phyloP scores from a whole-genome alignment of 768 basidiomycete genomes.

The Lepiota venenata region DNA sequence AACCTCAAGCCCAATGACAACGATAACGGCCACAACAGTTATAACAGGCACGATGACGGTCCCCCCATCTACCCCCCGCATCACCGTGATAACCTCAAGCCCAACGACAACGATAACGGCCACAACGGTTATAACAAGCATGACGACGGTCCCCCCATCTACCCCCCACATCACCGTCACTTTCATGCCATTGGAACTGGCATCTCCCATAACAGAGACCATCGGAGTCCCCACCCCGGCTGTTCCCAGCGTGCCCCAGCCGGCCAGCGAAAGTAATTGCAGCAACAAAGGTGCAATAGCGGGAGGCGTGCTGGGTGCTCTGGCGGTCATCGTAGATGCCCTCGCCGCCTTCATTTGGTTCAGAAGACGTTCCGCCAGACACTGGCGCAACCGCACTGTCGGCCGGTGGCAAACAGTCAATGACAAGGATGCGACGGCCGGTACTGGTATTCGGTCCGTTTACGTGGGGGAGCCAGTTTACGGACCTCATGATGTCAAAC shows the following conservation, averaged over 20 bases:
- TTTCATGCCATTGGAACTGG: conserved; percentile 8
- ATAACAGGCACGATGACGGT: too few relatives aligned
- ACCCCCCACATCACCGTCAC: conserved; percentile 6
- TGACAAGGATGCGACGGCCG: neutral
- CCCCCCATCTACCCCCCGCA: too few relatives aligned
- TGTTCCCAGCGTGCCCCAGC: neutral
- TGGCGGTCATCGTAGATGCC: conserved; percentile 17
- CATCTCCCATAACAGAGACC: conserved; percentile 7
- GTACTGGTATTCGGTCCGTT: neutral
- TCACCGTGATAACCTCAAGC: too few relatives aligned
- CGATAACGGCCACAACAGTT: too few relatives aligned
- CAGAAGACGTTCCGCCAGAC: conserved; percentile 15
- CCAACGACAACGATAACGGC: too few relatives aligned
- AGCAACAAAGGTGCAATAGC: conserved; percentile 25
- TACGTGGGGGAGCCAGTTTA: neutral
- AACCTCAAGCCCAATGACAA: too few relatives aligned
- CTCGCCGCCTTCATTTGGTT: conserved; percentile 20
- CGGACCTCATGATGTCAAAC: neutral
- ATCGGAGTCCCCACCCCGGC: conserved; percentile 4
- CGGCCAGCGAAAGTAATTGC: neutral
- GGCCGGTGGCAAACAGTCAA: conserved; percentile 8
- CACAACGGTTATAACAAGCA: neutral
- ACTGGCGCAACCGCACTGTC: conserved; percentile 7
- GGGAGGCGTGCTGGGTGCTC: conserved; percentile 25
- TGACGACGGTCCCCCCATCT: conserved; percentile 2